Evolutionary conservation across 2,329 filamentous ascomycete species (phyloP).

Genomic region (Apiospora rasikravindrae): DNA sequence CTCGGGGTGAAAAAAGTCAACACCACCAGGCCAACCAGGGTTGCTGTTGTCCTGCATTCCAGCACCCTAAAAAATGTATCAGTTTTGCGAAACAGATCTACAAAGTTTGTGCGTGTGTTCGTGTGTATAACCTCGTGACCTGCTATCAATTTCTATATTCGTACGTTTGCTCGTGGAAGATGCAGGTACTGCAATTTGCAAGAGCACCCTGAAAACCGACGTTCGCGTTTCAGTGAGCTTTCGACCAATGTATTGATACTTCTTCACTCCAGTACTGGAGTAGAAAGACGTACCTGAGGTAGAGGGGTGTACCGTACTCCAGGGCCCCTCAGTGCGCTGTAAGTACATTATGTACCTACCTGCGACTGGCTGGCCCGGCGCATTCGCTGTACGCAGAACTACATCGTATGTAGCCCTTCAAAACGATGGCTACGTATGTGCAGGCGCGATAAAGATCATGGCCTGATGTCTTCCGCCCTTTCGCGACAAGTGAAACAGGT

Average conservation of each 20-base stretch:
- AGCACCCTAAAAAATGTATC: neutral
- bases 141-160: neutral
- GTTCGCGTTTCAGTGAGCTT: neutral
- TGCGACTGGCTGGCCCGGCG: neutral
- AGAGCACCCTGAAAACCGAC: neutral
- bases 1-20: neutral
- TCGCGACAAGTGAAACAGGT: neutral
- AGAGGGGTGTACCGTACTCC: too few species aligned
- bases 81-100: neutral
- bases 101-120: neutral
- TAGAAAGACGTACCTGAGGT: neutral
- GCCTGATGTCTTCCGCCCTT: neutral
- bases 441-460: neutral
- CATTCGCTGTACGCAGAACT: neutral
- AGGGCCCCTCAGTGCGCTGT: too few species aligned
- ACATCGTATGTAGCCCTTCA: neutral
- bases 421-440: neutral
- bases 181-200: constrained; percentile 11
- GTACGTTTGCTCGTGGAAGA: neutral
- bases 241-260: neutral
- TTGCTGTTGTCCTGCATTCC: constrained; percentile 5
- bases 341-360: neutral
- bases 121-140: neutral
- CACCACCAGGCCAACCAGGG: neutral
- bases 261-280: too few species aligned